phyloP scores from a whole-genome alignment of 495 filamentous ascomycete species.

The Podospora bellae-mahoneyi region DNA sequence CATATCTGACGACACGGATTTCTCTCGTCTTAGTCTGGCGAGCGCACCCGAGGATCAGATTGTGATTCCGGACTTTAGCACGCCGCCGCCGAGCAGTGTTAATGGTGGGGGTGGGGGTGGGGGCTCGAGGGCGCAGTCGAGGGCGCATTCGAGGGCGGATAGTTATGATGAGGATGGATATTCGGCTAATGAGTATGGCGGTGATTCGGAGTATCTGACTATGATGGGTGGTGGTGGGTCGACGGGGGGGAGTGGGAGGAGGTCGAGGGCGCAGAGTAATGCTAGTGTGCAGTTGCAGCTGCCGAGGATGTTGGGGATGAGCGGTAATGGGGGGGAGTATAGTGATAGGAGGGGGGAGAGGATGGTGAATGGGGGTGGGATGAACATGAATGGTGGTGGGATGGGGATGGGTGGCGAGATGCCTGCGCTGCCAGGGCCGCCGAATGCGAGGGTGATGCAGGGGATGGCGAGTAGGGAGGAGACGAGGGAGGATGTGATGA shows the following conservation, averaged over 20 bases:
- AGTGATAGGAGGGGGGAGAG: not conserved
- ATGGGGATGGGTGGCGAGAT: slow-evolving; percentile 16
- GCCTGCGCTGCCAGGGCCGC: slow-evolving; percentile 40
- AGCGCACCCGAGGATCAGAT: slow-evolving; percentile 12
- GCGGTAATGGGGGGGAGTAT: not conserved
- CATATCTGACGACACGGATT: slow-evolving; percentile 49
- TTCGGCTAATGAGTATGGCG: slow-evolving; percentile 31
- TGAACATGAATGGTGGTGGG: not conserved
- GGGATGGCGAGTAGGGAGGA: slow-evolving; percentile 48
- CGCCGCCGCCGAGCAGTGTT: not conserved
- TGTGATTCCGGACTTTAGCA: slow-evolving; percentile 15
- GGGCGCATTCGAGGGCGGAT: slow-evolving; percentile 26
- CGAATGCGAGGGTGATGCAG: slow-evolving; percentile 49
- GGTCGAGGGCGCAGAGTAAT: slow-evolving; percentile 17
- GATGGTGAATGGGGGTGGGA: slow-evolving; percentile 1
- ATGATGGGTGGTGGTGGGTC: slow-evolving; percentile 14
- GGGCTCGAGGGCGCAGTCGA: slow-evolving; percentile 11
- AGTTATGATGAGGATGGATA: slow-evolving; percentile 36
- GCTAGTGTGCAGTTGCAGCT: slow-evolving; percentile 22
- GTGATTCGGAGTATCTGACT: slow-evolving; percentile 31
- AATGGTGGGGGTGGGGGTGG: slow-evolving; percentile 15
- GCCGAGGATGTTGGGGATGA: slow-evolving; percentile 20
- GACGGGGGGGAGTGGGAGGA: not conserved
- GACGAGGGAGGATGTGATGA: slow-evolving; percentile 52
- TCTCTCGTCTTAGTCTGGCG: slow-evolving; percentile 27